Conservation (phyloP, 2,329 filamentous ascomycete genomes). For the Colletotrichum plurivorum region DNA sequence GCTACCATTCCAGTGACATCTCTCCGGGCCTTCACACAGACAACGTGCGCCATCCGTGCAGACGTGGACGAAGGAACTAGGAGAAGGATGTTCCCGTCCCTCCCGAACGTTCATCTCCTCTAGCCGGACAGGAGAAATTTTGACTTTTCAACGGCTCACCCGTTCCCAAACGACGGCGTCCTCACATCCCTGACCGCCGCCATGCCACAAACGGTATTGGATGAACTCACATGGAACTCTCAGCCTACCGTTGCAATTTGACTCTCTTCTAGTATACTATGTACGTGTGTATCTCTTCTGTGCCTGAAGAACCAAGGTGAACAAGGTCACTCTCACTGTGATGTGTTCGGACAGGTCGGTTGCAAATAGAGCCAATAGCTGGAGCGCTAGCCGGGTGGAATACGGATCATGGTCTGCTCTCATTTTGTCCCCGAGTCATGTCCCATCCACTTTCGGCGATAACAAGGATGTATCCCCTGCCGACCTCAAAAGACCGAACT, state of each 20-base stretch:
- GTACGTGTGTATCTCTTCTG: neutral
- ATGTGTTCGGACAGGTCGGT: slow-evolving; percentile 13
- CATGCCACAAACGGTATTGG: slow-evolving; percentile 12
- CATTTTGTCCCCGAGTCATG: slow-evolving; percentile 32
- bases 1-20: neutral
- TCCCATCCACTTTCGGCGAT: slow-evolving; percentile 26
- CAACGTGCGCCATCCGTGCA: neutral
- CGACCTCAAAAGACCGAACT: neutral
- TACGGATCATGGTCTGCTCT: slow-evolving; percentile 3
- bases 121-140: slow-evolving; percentile 2
- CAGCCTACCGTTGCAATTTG: neutral
- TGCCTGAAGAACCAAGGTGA: neutral
- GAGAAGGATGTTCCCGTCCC: slow-evolving; percentile 27
- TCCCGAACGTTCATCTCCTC: slow-evolving; percentile 17
- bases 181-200: slow-evolving; percentile 11
- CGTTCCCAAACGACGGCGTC: slow-evolving; percentile 25
- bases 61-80: neutral
- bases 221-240: slow-evolving; percentile 1
- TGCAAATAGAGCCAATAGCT: slow-evolving; percentile 1
- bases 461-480: slow-evolving; percentile 17
- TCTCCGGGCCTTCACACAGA: neutral
- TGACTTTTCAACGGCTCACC: slow-evolving; percentile 20
- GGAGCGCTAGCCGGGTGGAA: slow-evolving; percentile 11
- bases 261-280: slow-evolving; percentile 1
- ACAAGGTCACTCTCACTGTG: neutral